phyloP scores from a whole-genome alignment of 176 grass and related monocot genomes.

The sorghum (Sorghum bicolor) region DNA sequence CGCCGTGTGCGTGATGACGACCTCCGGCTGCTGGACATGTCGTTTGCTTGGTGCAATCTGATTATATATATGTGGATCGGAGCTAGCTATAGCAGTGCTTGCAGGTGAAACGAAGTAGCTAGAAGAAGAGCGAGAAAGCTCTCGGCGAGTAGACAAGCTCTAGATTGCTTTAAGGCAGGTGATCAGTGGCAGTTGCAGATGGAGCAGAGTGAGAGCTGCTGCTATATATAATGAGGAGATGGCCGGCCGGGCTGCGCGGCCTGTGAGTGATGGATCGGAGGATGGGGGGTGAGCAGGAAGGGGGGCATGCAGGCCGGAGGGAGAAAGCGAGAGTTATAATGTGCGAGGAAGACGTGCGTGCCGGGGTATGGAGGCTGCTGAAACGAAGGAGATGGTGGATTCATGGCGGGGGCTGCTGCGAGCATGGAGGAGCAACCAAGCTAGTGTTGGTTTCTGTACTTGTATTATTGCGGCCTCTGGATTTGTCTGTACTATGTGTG shows the following conservation, averaged over 20 bases:
- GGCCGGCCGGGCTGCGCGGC: not conserved
- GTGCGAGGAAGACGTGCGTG: conserved; percentile 19
- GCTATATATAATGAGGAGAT: conserved; percentile 42
- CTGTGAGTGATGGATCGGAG: not conserved
- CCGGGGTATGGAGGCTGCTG: not conserved
- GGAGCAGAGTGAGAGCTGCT: not conserved
- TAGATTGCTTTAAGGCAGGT: conserved; percentile 8
- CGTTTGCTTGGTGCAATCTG: not conserved
- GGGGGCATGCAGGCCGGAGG: not conserved
- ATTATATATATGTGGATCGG: not conserved
- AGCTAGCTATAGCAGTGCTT: not conserved
- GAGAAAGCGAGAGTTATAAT: conserved; percentile 39
- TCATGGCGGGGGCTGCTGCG: not conserved
- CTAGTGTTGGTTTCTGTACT: not conserved
- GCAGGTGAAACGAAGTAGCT: not conserved
- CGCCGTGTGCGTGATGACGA: conserved; percentile 62
- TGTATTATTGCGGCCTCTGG: conserved; percentile 34
- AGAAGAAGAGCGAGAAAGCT: not conserved
- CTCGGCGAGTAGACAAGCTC: not conserved
- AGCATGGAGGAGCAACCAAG: conserved; percentile 2
- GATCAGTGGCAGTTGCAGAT: conserved; percentile 21
- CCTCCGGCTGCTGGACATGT: conserved; percentile 71
- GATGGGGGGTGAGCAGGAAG: not conserved
- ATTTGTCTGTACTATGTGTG: conserved; percentile 32
- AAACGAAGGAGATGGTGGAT: not conserved